Base-by-base conservation (phyloP, 2,329 filamentous ascomycete species). In the Verticillium klebahnii region DNA sequence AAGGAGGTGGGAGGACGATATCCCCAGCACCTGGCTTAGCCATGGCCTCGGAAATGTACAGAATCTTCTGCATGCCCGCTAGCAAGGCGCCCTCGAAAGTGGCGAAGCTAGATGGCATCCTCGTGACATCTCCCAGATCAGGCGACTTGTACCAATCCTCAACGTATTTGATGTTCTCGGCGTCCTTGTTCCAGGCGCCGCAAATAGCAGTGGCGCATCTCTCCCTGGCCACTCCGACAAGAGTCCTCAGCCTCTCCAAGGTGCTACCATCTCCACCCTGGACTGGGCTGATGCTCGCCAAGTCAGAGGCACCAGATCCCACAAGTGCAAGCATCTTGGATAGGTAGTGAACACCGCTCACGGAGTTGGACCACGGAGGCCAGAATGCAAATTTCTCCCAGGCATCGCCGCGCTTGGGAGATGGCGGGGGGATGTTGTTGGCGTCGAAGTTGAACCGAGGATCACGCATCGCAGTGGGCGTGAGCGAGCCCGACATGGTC, bases 381-480 rank as follows among this genome's bases (percentile, higher is more conserved):
- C 94, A 98, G 75, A 98, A 99, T 0, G 93, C 94, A 74, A 95
- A 87, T 77, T 94, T 90, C 71, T 98, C 95, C 92, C 93, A 98
- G 0, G 89, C 79, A 68, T 97, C 92, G 6, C 93, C 94, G 55
- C 85, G 85, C 67, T 84, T 91, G 0, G 92, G 91, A 0, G 90
- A 92, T 1, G 89, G 88, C 12, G 88, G 87, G 1, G 92, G 93
- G 2, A 91, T 79, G 65, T 91, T 93, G 70, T 85, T 89, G 0
- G 86, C 82, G 70, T 97, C 92, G 63, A 97, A 86, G 61, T 88
- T 90, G 75, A 96, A 94, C 1, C 90, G 86, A 56, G 89, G 88
- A 67, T 92, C 90, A 60, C 87, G 85, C 1, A 83, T 76, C 19
- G 84, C 83, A 4, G 84, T 82, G 2, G 85, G 83, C 32, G 84